Evolutionary conservation across 345 rosid species (phyloP).

Genomic region (sweet orange (Citrus sinensis)): DVS_A1.0 CM039166.1:5822501-5823000

Average conservation of each 20-base stretch:
- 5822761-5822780: background rate
- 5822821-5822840: background rate
- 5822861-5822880: background rate
- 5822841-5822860: background rate
- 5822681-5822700: background rate
- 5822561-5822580: slow-evolving; percentile 43
- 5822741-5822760: slow-evolving; percentile 58
- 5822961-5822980: slow-evolving; percentile 47
- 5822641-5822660: slow-evolving; percentile 64
- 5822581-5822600: slow-evolving; percentile 41
- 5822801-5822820: background rate
- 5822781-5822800: background rate
- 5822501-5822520: background rate
- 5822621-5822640: slow-evolving; percentile 32
- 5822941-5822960: slow-evolving; percentile 56
- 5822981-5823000: background rate
- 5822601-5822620: slow-evolving; percentile 26
- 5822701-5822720: background rate
- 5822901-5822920: slow-evolving; percentile 72
- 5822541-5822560: background rate
- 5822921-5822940: slow-evolving; percentile 82
- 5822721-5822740: slow-evolving; percentile 65
- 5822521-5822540: background rate
- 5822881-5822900: slow-evolving; percentile 82
- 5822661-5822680: background rate